phyloP scores from a whole-genome alignment of 1,139 yeast genomes.

The Zygosaccharomyces sapae region DNA sequence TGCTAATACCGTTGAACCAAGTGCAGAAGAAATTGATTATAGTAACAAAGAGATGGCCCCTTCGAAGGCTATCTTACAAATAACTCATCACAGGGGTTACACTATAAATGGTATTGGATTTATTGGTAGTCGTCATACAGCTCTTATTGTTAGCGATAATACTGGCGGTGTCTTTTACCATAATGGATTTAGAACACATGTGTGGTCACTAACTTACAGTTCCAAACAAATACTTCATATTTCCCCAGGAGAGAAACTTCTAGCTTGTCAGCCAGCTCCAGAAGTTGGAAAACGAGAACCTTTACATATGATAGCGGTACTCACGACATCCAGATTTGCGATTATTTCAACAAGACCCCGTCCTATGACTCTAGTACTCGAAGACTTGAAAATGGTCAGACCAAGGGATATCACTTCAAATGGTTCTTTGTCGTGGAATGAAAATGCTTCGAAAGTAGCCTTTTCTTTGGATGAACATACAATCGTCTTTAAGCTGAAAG shows the following conservation, averaged over 20 bases:
- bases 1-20: conserved; percentile 7
- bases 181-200: conserved; percentile 51
- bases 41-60: conserved; percentile 9
- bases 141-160: conserved; percentile 55
- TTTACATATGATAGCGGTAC: conserved; percentile 50
- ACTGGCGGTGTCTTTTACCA: conserved; percentile 60
- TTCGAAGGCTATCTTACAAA: conserved; percentile 29
- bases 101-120: conserved; percentile 48
- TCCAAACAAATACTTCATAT: conserved; percentile 18
- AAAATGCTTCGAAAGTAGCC: conserved; percentile 34
- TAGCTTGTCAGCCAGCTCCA: conserved; percentile 21
- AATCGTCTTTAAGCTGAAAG: conserved; percentile 22
- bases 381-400: conserved; percentile 12
- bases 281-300: conserved; percentile 34
- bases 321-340: conserved; percentile 50
- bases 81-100: conserved; percentile 24
- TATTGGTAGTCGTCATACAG: conserved; percentile 53
- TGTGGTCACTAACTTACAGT: conserved; percentile 46
- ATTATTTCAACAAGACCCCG: conserved; percentile 44
- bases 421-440: conserved; percentile 55
- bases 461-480: conserved; percentile 8
- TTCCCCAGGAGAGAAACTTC: conserved; percentile 15
- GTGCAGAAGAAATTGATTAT: conserved; percentile 1
- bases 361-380: conserved; percentile 31
- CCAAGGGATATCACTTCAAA: conserved; percentile 48